These are phyloP conservation scores for Yarrowia sp. DNA, from an alignment of 805 yeast species.

Conservation along the genomic window DNA sequence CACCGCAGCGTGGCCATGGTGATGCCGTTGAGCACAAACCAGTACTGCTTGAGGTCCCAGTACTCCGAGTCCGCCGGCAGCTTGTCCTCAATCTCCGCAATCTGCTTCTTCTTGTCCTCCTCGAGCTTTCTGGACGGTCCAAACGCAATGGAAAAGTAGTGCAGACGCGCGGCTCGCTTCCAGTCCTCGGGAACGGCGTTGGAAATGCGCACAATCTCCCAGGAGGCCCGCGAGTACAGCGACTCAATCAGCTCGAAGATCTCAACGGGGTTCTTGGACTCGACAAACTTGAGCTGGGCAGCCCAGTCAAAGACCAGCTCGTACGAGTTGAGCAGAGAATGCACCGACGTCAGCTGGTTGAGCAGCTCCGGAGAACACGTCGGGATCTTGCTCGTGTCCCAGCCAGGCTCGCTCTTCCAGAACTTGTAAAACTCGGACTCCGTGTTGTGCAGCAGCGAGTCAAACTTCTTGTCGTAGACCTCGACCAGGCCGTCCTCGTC, in stretches of 20 bases:
- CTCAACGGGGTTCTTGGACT: background rate
- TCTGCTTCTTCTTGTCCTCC: slow-evolving; percentile 22
- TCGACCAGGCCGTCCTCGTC: slow-evolving; percentile 2
- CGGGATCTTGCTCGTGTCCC: slow-evolving; percentile 19
- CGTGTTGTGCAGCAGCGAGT: slow-evolving; percentile 25
- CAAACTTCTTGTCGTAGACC: slow-evolving; percentile 19
- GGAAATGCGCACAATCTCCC: slow-evolving; percentile 26
- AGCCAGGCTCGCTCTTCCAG: slow-evolving; percentile 24
- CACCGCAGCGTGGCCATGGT: slow-evolving; percentile 20
- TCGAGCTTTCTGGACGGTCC: slow-evolving; percentile 5
- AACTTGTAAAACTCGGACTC: slow-evolving; percentile 26
- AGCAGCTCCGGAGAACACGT: background rate
- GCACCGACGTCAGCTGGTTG: slow-evolving; percentile 18
- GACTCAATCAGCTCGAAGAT: slow-evolving; percentile 8
- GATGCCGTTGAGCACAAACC: slow-evolving; percentile 25
- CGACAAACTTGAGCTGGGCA: slow-evolving; percentile 12
- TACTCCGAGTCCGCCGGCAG: slow-evolving; percentile 13
- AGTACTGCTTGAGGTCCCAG: slow-evolving; percentile 17
- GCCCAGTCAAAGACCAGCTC: slow-evolving; percentile 22
- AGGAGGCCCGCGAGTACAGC: slow-evolving; percentile 7
- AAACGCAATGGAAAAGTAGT: slow-evolving; percentile 6
- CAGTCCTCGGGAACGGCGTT: slow-evolving; percentile 25
- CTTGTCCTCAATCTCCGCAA: slow-evolving; percentile 10
- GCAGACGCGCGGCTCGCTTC: slow-evolving; percentile 20
- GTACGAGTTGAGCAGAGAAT: slow-evolving; percentile 3